phyloP scores from a whole-genome alignment of 1,284 basidiomycete species.

The Veloboletus limbatus region DNA sequence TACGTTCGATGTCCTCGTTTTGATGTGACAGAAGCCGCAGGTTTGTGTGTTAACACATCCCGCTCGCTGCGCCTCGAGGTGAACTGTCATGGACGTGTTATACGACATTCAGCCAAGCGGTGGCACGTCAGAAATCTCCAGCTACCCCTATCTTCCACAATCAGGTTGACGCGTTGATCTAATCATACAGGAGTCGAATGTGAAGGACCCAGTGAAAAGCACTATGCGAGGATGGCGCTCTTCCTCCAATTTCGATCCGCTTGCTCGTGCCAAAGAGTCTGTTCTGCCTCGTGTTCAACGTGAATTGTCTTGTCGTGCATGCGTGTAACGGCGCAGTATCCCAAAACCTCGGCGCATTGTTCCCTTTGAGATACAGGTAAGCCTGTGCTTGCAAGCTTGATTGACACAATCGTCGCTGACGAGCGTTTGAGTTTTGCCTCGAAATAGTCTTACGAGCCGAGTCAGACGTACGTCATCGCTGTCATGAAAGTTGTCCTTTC shows the following conservation, averaged over 20 bases:
- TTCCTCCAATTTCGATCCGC: conserved; percentile 9
- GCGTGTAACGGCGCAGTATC: conserved; percentile 18
- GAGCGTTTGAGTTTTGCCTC: conserved; percentile 25
- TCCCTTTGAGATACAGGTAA: conserved; percentile 8
- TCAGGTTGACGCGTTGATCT: conserved; percentile 11
- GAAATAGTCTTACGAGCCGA: conserved; percentile 16
- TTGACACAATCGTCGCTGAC: conserved; percentile 11
- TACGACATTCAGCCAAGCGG: conserved; percentile 5
- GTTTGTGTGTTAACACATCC: conserved; percentile 6
- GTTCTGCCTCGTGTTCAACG: conserved; percentile 28
- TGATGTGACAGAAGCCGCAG: conserved; percentile 24
- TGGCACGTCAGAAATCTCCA: not conserved
- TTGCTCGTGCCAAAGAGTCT: conserved; percentile 15
- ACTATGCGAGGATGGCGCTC: conserved; percentile 1
- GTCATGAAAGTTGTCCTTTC: conserved; percentile 12
- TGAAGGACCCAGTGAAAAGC: conserved; percentile 6
- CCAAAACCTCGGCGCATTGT: conserved; percentile 4
- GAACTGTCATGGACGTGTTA: conserved; percentile 1
- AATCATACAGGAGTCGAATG: conserved; percentile 8
- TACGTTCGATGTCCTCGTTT: conserved; percentile 19
- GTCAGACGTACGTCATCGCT: conserved; percentile 30
- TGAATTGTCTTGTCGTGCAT: conserved; percentile 13
- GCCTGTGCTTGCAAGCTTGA: conserved; percentile 12
- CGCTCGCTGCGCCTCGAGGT: not conserved
- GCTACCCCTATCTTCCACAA: conserved; percentile 4